These are phyloP conservation scores for Pyronema domesticum DNA, from an alignment of 495 filamentous ascomycete species.

Conservation along the genomic window DNA sequence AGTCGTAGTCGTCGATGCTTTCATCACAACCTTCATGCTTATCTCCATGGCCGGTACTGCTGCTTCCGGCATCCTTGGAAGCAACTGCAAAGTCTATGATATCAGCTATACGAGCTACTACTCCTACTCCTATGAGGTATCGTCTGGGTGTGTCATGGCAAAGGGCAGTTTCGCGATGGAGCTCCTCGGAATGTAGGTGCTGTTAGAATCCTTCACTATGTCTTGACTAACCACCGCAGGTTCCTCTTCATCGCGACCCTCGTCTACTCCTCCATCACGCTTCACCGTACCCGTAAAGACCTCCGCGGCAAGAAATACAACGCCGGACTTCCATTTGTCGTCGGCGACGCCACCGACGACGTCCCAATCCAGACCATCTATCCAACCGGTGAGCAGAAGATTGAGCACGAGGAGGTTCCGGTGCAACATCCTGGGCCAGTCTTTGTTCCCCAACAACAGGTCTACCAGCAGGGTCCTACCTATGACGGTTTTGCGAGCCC, in stretches of 20 bases:
- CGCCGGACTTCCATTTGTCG: slow-evolving; percentile 2
- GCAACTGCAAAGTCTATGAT: neutral
- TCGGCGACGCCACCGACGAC: neutral
- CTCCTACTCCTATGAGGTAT: neutral
- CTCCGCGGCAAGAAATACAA: slow-evolving; percentile 15
- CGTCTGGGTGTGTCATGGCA: neutral
- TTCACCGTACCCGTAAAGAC: slow-evolving; percentile 17
- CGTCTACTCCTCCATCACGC: slow-evolving; percentile 13
- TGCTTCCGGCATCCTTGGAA: neutral
- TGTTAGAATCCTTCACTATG: neutral
- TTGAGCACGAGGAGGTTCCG: neutral
- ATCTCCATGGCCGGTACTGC: slow-evolving; percentile 15
- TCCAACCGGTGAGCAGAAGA: neutral
- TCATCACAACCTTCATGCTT: slow-evolving; percentile 16
- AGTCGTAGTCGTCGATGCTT: slow-evolving; percentile 17
- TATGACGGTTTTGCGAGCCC: slow-evolving; percentile 3
- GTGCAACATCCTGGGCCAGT: neutral
- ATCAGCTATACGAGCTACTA: neutral
- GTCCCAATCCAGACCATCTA: neutral
- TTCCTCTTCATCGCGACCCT: slow-evolving; percentile 20
- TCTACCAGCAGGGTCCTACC: neutral
- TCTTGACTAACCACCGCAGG: slow-evolving; percentile 1
- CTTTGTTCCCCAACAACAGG: neutral
- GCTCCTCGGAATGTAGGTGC: slow-evolving; percentile 15
- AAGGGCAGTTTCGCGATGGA: slow-evolving; percentile 14